These are phyloP conservation scores for Penicillium chermesinum DNA, from an alignment of 495 filamentous ascomycete genomes.

Conservation along the genomic window DNA sequence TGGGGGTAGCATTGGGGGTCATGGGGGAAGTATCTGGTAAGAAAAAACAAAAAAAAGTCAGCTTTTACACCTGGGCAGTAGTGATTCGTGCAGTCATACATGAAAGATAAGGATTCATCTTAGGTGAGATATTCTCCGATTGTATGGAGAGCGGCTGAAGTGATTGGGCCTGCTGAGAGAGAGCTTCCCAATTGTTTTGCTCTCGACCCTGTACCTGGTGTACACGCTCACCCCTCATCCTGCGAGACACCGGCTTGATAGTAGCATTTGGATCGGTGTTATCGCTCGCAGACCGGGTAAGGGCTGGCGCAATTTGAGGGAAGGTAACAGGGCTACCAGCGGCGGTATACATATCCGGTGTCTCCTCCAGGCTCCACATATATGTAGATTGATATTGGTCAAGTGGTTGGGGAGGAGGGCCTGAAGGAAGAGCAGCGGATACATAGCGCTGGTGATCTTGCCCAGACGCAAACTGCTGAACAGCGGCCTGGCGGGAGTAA, in stretches of 20 bases:
- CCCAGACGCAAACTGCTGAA: conserved; percentile 15
- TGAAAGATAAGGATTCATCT: conserved; percentile 49
- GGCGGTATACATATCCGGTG: conserved; percentile 27
- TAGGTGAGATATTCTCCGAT: conserved; percentile 29
- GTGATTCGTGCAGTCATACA: conserved; percentile 9
- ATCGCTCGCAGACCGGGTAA: conserved; percentile 23
- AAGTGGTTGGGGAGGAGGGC: conserved; percentile 3
- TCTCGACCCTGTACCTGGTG: not conserved
- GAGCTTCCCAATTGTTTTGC: conserved; percentile 25
- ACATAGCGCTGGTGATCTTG: conserved; percentile 12
- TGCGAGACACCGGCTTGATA: conserved; percentile 14
- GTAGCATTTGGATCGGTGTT: conserved; percentile 15
- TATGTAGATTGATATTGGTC: conserved; percentile 23
- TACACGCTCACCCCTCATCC: conserved; percentile 16
- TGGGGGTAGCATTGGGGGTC: conserved; percentile 46
- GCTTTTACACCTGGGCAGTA: not conserved
- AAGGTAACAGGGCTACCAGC: conserved; percentile 11
- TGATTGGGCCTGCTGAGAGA: conserved; percentile 15
- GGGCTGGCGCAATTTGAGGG: conserved; percentile 13
- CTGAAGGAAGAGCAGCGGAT: not conserved
- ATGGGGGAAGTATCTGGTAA: conserved; percentile 46
- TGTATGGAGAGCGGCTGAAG: conserved; percentile 38
- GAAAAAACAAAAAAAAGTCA: too few relatives aligned
- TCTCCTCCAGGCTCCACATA: conserved; percentile 31
- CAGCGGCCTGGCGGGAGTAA: conserved; percentile 10